A percentile compares a stretch with the other conserved stretches of the same genome.
Conservation (phyloP, 441 rosid genomes). For the Adansonia grandidieri region DNA sequence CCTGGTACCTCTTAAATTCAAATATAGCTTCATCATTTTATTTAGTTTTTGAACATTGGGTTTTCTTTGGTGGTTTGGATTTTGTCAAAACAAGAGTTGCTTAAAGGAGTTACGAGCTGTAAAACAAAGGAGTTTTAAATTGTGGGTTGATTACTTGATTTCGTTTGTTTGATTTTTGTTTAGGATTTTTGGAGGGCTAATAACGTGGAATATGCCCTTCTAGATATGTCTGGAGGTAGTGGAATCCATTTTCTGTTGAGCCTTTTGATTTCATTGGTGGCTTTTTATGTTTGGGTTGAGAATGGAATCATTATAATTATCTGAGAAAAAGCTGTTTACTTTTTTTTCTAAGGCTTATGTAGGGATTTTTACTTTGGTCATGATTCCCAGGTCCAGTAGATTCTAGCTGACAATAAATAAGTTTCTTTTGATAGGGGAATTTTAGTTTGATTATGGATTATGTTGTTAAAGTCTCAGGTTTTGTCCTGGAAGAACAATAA, state of each 20-base stretch:
- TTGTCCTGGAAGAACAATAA: slow-evolving; percentile 6
- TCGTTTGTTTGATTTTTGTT: background rate
- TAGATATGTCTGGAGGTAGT: slow-evolving; percentile 19
- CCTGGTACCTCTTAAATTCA: background rate
- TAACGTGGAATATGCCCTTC: slow-evolving; percentile 12
- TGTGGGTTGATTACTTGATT: slow-evolving; percentile 4
- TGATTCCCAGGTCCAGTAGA: slow-evolving; percentile 48
- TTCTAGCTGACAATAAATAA: slow-evolving; percentile 24
- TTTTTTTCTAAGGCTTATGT: slow-evolving; percentile 10
- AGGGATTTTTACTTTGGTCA: slow-evolving; percentile 27
- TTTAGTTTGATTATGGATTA: slow-evolving; percentile 27
- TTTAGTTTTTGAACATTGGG: background rate
- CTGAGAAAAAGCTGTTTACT: slow-evolving; percentile 25
- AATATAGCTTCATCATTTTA: background rate
- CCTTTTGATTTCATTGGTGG: slow-evolving; percentile 32
- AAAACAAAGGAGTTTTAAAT: background rate
- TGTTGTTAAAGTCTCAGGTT: slow-evolving; percentile 14
- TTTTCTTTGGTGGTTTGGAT: background rate
- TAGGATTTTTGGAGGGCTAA: slow-evolving; percentile 13
- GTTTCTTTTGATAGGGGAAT: slow-evolving; percentile 23
- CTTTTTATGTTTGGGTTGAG: slow-evolving; percentile 39
- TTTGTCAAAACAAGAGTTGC: background rate
- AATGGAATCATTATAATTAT: slow-evolving; percentile 32
- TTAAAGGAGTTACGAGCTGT: background rate
- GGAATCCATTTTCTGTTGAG: slow-evolving; percentile 35